These are phyloP conservation scores for Colletotrichum costaricense DNA, from an alignment of 2,329 filamentous ascomycete genomes.

Conservation along the genomic window DNA sequence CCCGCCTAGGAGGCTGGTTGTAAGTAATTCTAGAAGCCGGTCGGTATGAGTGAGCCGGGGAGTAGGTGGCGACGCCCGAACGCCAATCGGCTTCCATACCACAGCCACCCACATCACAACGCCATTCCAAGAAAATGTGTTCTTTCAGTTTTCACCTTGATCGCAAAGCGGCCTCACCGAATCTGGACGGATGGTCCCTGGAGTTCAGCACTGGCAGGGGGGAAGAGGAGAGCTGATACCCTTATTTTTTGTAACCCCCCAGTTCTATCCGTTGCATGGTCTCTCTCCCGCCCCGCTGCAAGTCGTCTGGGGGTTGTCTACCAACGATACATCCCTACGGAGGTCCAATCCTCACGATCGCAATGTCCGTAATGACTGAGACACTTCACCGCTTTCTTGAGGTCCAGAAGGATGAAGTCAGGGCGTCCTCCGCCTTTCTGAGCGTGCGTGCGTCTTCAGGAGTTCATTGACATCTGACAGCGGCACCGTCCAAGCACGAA, in stretches of 20 bases:
- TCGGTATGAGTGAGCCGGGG: slow-evolving; percentile 1
- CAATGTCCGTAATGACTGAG: neutral
- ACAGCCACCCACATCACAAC: slow-evolving; percentile 14
- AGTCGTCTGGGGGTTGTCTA: neutral
- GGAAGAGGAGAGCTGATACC: neutral
- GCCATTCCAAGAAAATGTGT: slow-evolving; percentile 8
- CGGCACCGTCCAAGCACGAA: slow-evolving; percentile 18
- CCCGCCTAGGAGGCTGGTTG: neutral
- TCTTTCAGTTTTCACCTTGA: neutral
- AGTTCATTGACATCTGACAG: slow-evolving; percentile 32
- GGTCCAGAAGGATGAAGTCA: neutral
- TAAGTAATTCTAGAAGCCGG: neutral
- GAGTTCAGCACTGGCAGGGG: neutral
- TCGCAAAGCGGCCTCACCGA: slow-evolving; percentile 13
- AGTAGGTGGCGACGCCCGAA: neutral
- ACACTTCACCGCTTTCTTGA: slow-evolving; percentile 24
- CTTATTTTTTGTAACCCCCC: neutral
- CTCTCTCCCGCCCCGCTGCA: neutral
- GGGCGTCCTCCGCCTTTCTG: neutral
- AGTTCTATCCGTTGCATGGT: neutral
- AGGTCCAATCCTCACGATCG: neutral
- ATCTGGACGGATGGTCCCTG: slow-evolving; percentile 25
- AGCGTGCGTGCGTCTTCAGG: neutral
- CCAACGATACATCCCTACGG: neutral
- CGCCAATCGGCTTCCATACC: slow-evolving; percentile 31